These are phyloP conservation scores for Suhomyces sp. DNA, from an alignment of 805 yeast species.

Conservation along the genomic window DNA sequence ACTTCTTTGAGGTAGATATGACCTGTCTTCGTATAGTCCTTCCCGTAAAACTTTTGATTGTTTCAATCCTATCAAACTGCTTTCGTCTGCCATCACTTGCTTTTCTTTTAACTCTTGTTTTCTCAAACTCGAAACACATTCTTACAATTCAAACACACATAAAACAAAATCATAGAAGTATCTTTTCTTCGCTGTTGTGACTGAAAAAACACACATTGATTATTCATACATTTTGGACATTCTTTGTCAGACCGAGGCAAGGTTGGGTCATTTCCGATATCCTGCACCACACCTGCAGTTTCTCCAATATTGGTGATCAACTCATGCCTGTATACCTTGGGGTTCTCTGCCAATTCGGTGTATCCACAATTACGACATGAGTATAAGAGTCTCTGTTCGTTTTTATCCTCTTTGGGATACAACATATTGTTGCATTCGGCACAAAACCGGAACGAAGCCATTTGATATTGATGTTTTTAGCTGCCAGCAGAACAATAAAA, in stretches of 20 bases:
- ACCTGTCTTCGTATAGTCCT: no score
- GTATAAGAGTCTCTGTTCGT: slow-evolving; percentile 69
- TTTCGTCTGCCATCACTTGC: no score
- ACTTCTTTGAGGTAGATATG: no score
- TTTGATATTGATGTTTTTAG: slow-evolving; percentile 28
- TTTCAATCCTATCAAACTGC: not conserved
- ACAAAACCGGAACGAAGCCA: slow-evolving; percentile 96
- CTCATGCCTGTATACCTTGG: slow-evolving; percentile 90
- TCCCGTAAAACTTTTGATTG: no score
- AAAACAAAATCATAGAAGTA: slow-evolving; percentile 91
- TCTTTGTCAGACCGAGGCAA: slow-evolving; percentile 92
- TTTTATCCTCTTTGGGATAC: slow-evolving; percentile 94
- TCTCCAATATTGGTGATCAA: slow-evolving; percentile 88
- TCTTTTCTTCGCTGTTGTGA: slow-evolving; percentile 93
- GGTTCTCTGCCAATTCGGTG: slow-evolving; percentile 85
- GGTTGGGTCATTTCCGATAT: slow-evolving; percentile 96
- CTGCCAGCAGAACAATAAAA: not conserved
- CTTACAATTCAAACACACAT: slow-evolving; percentile 86
- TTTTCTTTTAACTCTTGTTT: not conserved
- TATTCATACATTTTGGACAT: slow-evolving; percentile 85
- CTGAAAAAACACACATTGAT: slow-evolving; percentile 95
- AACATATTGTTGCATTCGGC: slow-evolving; percentile 97
- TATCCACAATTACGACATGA: slow-evolving; percentile 95
- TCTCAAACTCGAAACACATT: slow-evolving; percentile 54
- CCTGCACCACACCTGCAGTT: slow-evolving; percentile 96